Conservation (phyloP, 345 rosid genomes). For the Rhizophora mangle region DNA sequence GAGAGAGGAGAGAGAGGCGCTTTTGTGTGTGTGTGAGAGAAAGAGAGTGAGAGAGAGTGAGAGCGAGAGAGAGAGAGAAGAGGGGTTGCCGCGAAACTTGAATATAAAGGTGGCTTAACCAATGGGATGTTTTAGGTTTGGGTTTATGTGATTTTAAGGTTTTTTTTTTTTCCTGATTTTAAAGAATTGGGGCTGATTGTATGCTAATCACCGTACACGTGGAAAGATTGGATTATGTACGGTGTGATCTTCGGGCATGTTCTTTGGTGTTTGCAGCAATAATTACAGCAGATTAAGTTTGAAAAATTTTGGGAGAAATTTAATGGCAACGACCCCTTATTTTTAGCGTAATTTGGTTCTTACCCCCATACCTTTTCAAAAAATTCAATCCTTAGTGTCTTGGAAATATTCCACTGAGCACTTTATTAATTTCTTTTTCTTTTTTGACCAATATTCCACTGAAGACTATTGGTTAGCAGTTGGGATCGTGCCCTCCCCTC, state of each 20-base stretch:
- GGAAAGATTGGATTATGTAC: background rate
- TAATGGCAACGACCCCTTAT: background rate
- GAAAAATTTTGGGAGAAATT: constrained; percentile 10
- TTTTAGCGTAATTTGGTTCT: background rate
- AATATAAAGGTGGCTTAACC: constrained; percentile 44
- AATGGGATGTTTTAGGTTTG: constrained; percentile 20
- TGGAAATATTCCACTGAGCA: too few relatives aligned
- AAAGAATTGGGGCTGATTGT: too few relatives aligned
- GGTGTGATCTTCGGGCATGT: background rate
- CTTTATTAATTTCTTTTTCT: too few relatives aligned
- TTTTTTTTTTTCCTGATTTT: too few relatives aligned
- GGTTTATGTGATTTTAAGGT: background rate
- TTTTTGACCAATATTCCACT: too few relatives aligned
- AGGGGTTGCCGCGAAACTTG: constrained; percentile 91
- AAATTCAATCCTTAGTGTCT: too few relatives aligned
- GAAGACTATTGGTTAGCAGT: too few relatives aligned
- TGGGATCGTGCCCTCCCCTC: too few relatives aligned
- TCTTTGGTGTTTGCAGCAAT: background rate
- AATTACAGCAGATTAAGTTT: constrained; percentile 8
- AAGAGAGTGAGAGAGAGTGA: constrained; percentile 18
- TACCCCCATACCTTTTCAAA: background rate
- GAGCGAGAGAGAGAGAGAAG: constrained; percentile 21
- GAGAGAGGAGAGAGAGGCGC: constrained; percentile 21
- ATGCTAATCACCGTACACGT: constrained; percentile 7
- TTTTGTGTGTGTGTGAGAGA: constrained; percentile 11